Evolutionary conservation across 2,329 filamentous ascomycete genomes (phyloP).

Genomic region (Apiospora malaysiana): DNA sequence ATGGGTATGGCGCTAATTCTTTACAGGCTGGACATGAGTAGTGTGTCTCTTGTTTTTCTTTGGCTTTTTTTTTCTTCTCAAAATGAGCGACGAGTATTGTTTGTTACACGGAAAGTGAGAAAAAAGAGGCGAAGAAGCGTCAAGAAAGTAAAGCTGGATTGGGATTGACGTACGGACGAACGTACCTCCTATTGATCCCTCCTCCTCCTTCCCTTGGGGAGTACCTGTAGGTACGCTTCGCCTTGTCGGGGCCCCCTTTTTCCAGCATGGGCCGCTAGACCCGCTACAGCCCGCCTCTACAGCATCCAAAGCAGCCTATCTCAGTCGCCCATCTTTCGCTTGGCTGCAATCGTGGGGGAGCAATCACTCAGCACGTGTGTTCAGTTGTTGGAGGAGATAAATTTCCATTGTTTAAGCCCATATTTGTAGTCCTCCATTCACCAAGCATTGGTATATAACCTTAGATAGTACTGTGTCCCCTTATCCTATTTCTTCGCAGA

Average conservation of each 20-base stretch:
- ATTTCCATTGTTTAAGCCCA: neutral
- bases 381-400: neutral
- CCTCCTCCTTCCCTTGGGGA: neutral
- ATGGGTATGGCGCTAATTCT: neutral
- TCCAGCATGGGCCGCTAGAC: neutral
- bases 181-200: neutral
- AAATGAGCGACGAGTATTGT: conserved; percentile 5
- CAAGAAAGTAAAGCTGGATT: neutral
- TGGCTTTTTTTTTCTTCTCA: neutral
- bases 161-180: neutral
- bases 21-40: conserved; percentile 14
- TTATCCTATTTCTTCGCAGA: too few species aligned
- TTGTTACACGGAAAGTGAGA: neutral
- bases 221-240: neutral
- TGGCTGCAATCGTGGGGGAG: neutral
- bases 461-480: too few species aligned
- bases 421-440: neutral
- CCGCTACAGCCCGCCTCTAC: neutral
- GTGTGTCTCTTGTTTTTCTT: neutral
- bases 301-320: too few species aligned
- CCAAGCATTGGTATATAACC: too few species aligned
- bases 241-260: conserved; percentile 2
- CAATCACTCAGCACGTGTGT: neutral
- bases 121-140: neutral
- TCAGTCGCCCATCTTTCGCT: neutral